Base-by-base conservation (phyloP, 2,329 filamentous ascomycete species). In the Gaeumannomyces tritici region DNA sequence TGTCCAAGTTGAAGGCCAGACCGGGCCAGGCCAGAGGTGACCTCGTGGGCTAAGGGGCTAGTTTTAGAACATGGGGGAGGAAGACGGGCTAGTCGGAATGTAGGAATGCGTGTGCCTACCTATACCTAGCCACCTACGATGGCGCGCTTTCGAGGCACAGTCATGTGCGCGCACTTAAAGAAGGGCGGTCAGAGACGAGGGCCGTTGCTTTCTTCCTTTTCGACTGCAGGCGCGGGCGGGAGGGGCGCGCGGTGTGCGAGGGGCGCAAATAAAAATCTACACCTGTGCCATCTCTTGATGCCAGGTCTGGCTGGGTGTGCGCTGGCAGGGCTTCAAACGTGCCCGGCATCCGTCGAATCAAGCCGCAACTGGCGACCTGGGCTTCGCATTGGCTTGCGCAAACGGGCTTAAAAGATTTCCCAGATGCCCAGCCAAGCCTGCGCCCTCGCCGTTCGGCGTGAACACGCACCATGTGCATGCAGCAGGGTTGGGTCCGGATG, bases 251-350 rank as follows among this genome's bases (percentile, higher is more conserved):
- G 35, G 35, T 12, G 35, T 12, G 35, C 13, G 4, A 18, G n/a
- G n/a, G n/a, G 42, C 42, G 21, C 42, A 7, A 51, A 8, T 13
- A 51, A 51, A 51, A 51, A 51, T 21, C 42, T 51, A 51, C 42
- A 47, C 18, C 5, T n/a, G n/a, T n/a, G 29, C 35, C 54, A 62
- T 55, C 35, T 61, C n/a, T 42, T 31, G 51, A 57, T 61, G 62
- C 51, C 47, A 61, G n/a, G 59, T 47, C 54, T 35, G 27, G n/a
- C n/a, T n/a, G n/a, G n/a, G 62, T 57, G 47, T 64, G 62, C 62
- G 62, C 59, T 51, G 60, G 64, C 59, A 56, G 24, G 60, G 64
- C 64, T 64, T 64, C 62, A 60, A 55, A 61, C 60, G 60, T 35
- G 42, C 42, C 28, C 42, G 13, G n/a, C 29, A 29, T 27, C 51